Evolutionary conservation across 2,329 filamentous ascomycete species (phyloP).

Genomic region (Madurella mycetomatis): DNA sequence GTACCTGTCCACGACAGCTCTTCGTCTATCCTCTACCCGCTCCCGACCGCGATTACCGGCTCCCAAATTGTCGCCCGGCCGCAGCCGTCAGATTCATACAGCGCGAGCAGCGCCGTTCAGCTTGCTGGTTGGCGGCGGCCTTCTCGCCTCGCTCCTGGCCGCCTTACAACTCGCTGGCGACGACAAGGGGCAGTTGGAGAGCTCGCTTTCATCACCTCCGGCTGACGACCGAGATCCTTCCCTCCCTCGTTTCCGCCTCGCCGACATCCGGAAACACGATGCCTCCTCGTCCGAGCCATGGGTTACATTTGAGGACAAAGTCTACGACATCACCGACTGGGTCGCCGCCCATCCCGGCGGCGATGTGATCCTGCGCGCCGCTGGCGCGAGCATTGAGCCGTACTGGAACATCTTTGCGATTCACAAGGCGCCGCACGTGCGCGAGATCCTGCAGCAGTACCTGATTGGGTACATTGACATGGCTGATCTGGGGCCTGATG

Average conservation of each 20-base stretch:
- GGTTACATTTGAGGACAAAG: constrained; percentile 60
- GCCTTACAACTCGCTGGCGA: constrained; percentile 13
- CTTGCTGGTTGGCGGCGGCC: constrained; percentile 25
- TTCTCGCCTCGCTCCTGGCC: constrained; percentile 22
- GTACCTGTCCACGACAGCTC: constrained; percentile 2
- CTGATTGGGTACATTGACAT: constrained; percentile 57
- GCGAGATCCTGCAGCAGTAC: constrained; percentile 61
- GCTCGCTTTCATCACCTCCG: neutral
- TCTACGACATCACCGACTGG: constrained; percentile 70
- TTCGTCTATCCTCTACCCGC: constrained; percentile 1
- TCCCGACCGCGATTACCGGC: neutral
- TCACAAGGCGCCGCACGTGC: constrained; percentile 61
- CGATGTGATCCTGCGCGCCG: constrained; percentile 62
- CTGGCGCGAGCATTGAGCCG: constrained; percentile 59
- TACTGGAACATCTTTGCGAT: constrained; percentile 70
- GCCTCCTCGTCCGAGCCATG: constrained; percentile 52
- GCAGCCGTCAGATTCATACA: neutral
- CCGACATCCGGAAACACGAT: constrained; percentile 50
- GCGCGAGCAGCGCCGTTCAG: constrained; percentile 25
- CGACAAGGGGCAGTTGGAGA: neutral
- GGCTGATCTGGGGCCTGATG: constrained; percentile 52
- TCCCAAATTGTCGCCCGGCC: neutral
- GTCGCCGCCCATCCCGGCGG: constrained; percentile 61
- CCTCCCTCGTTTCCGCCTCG: constrained; percentile 46
- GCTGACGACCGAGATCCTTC: constrained; percentile 35